phyloP scores from a whole-genome alignment of 257 asterid genomes.

The Apocynum venetum region DNA sequence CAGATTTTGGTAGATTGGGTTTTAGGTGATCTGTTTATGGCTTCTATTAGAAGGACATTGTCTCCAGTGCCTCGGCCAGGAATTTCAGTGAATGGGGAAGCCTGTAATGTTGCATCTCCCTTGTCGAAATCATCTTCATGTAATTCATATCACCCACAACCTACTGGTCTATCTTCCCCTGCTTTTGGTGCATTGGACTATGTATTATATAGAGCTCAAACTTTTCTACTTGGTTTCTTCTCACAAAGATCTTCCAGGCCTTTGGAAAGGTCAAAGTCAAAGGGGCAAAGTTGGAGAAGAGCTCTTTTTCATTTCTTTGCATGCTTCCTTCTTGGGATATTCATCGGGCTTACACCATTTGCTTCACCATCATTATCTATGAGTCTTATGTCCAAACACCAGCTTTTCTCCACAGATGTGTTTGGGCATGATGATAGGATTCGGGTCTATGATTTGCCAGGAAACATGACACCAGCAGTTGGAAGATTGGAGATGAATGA shows the following conservation, averaged over 20 bases:
- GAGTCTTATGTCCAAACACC: conserved; percentile 32
- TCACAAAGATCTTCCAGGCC: conserved; percentile 49
- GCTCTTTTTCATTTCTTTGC: conserved; percentile 50
- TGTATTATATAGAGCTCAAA: conserved; percentile 44
- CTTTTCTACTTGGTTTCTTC: conserved; percentile 41
- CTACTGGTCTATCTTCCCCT: conserved; percentile 31
- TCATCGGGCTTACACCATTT: conserved; percentile 59
- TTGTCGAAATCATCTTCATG: conserved; percentile 57
- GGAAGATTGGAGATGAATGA: conserved; percentile 20
- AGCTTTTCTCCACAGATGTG: conserved; percentile 39
- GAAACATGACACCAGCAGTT: conserved; percentile 23
- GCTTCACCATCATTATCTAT: conserved; percentile 34
- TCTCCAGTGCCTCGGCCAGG: conserved; percentile 63
- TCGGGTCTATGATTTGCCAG: conserved; percentile 17
- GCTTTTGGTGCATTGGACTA: conserved; percentile 44
- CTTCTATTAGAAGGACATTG: conserved; percentile 64
- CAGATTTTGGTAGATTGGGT: conserved; percentile 2
- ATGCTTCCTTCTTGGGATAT: conserved; percentile 56
- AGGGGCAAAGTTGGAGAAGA: conserved; percentile 58
- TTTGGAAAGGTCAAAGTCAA: conserved; percentile 48
- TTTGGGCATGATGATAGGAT: conserved; percentile 25
- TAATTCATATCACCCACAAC: conserved; percentile 38
- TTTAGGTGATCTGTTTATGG: conserved; percentile 34
- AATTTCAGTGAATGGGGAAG: conserved; percentile 46
- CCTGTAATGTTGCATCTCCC: conserved; percentile 53